phyloP scores from a whole-genome alignment of 306 rosid genomes.

The Fragaria nilgerrensis region DNA sequence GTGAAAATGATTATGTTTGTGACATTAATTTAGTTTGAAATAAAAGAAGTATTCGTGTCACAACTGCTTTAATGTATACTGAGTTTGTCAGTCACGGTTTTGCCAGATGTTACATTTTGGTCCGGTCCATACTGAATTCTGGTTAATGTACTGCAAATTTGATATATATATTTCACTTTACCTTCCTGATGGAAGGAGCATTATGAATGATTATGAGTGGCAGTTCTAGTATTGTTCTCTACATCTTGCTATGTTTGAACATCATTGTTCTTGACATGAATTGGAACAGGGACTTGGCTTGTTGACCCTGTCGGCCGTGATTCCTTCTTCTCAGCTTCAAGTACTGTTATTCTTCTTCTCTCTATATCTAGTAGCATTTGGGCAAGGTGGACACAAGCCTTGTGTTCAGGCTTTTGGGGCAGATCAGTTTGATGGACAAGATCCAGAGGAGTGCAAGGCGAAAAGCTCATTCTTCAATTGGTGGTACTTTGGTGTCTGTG shows the following conservation, averaged over 20 bases:
- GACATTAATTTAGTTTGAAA: not conserved
- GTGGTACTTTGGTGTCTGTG: constrained; percentile 64
- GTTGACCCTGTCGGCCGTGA: constrained; percentile 56
- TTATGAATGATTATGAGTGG: not conserved
- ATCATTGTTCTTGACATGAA: not conserved
- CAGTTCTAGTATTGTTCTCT: not conserved
- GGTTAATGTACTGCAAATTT: not conserved
- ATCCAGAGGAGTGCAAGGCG: constrained; percentile 58
- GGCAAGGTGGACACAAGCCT: constrained; percentile 81
- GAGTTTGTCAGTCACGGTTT: not conserved
- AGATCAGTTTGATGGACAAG: constrained; percentile 63
- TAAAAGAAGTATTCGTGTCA: not conserved
- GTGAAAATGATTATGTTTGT: not conserved
- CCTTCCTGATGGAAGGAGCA: not conserved
- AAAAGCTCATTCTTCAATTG: constrained; percentile 85
- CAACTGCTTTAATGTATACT: not conserved
- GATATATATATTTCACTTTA: not conserved
- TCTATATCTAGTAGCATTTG: constrained; percentile 61
- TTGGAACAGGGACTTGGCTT: constrained; percentile 55
- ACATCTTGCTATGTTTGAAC: not conserved
- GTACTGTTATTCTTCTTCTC: constrained; percentile 52
- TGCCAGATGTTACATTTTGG: not conserved
- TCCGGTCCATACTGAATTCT: not conserved
- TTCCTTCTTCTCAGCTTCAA: constrained; percentile 40
- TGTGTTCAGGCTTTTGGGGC: constrained; percentile 90